Evolutionary conservation across 371 early-diverging fungal species (phyloP).

Genomic region (Mucor lusitanicus): DNA sequence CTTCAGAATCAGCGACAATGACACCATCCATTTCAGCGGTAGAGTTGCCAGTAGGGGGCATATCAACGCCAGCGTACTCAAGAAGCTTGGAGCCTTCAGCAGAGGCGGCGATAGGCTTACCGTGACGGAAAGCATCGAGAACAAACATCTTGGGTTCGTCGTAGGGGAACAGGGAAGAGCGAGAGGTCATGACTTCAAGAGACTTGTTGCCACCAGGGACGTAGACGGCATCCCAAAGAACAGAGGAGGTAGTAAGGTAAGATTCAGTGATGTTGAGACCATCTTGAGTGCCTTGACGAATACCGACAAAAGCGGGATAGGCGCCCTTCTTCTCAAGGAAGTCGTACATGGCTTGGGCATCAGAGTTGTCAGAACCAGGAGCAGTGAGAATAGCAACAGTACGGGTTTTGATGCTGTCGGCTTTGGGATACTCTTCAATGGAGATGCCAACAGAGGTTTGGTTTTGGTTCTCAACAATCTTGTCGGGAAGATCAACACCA

Average conservation of each 20-base stretch:
- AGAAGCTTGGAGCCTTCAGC: slow-evolving; percentile 47
- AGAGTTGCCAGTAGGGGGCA: slow-evolving; percentile 34
- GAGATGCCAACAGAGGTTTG: slow-evolving; percentile 29
- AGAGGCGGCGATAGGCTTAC: slow-evolving; percentile 44
- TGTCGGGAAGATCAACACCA: slow-evolving; percentile 29
- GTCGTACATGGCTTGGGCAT: slow-evolving; percentile 30
- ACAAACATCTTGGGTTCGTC: slow-evolving; percentile 40
- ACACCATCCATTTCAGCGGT: slow-evolving; percentile 31
- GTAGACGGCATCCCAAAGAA: slow-evolving; percentile 44
- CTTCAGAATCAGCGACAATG: slow-evolving; percentile 4
- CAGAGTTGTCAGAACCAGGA: slow-evolving; percentile 27
- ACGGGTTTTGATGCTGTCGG: slow-evolving; percentile 30
- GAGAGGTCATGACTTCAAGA: slow-evolving; percentile 19
- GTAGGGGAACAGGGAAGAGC: slow-evolving; percentile 25
- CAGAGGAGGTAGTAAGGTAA: slow-evolving; percentile 34
- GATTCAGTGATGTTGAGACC: slow-evolving; percentile 31
- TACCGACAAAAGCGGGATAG: slow-evolving; percentile 34
- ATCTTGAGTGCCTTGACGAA: slow-evolving; percentile 24
- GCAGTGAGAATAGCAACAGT: slow-evolving; percentile 42
- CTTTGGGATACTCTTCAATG: slow-evolving; percentile 35
- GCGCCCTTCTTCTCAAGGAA: slow-evolving; percentile 30
- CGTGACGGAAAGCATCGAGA: slow-evolving; percentile 39
- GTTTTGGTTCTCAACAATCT: slow-evolving; percentile 23
- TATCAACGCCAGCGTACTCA: slow-evolving; percentile 39
- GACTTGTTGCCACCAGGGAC: slow-evolving; percentile 34